Evolutionary conservation across 345 rosid species (phyloP).

Genomic region (Anastatica hierochuntica): DNA sequence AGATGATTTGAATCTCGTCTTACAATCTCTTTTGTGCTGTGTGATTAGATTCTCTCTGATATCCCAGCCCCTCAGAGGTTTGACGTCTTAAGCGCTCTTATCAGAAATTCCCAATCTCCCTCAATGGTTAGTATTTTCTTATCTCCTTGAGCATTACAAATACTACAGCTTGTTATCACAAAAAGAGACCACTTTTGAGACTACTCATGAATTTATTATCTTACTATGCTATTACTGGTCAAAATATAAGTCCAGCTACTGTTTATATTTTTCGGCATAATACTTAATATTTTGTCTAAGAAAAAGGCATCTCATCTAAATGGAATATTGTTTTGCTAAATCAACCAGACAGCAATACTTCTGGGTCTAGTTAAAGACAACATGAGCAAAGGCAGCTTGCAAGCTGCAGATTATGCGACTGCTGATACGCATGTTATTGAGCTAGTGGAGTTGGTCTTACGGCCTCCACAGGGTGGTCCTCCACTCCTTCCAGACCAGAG

Average conservation of each 20-base stretch:
- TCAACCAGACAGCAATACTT: conserved; percentile 60
- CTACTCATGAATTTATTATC: background rate
- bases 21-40: background rate
- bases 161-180: conserved; percentile 5
- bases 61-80: conserved; percentile 51
- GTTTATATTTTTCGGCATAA: background rate
- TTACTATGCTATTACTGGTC: background rate
- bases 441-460: conserved; percentile 61
- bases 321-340: conserved; percentile 1
- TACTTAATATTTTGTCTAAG: background rate
- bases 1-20: background rate
- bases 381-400: conserved; percentile 30
- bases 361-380: conserved; percentile 59
- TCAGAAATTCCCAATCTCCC: conserved; percentile 48
- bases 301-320: background rate
- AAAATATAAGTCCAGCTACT: background rate
- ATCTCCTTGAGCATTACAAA: background rate
- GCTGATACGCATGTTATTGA: conserved; percentile 38
- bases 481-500: conserved; percentile 67
- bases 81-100: conserved; percentile 52
- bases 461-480: conserved; percentile 77
- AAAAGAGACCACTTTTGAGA: conserved; percentile 2
- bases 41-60: conserved; percentile 64
- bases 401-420: conserved; percentile 20
- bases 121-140: conserved; percentile 57